A percentile compares a stretch with the other conserved stretches of the same genome.
Conservation (phyloP, 768 basidiomycete species). For the Chalciporus sphaerocephalus region DNA sequence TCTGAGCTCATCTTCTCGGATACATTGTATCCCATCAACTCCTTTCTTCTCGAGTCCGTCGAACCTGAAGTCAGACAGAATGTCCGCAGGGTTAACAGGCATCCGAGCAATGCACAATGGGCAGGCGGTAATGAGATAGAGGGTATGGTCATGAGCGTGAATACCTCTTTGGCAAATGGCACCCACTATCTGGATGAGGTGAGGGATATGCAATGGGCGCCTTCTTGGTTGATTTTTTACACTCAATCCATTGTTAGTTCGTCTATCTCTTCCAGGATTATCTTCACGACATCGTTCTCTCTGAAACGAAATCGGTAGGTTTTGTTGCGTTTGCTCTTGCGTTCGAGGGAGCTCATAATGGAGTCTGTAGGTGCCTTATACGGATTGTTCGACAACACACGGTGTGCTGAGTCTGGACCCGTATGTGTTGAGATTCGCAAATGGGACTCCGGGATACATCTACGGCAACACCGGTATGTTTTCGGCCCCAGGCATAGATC, state of each 20-base stretch:
- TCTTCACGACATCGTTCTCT: constrained; percentile 44
- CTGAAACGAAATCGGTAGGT: constrained; percentile 47
- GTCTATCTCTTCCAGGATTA: constrained; percentile 50
- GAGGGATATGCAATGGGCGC: constrained; percentile 5
- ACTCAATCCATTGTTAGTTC: constrained; percentile 32
- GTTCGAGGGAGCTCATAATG: neutral
- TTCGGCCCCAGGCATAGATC: neutral
- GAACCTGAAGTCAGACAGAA: constrained; percentile 55
- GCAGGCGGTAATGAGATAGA: constrained; percentile 62
- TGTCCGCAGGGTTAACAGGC: constrained; percentile 50
- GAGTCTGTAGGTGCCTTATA: constrained; percentile 45
- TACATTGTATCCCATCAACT: constrained; percentile 50
- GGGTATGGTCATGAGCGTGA: too few species aligned
- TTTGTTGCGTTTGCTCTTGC: too few species aligned
- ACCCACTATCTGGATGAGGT: constrained; percentile 51
- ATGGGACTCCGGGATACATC: constrained; percentile 48
- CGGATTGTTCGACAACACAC: constrained; percentile 55
- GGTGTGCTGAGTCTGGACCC: constrained; percentile 57
- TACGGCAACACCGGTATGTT: constrained; percentile 50
- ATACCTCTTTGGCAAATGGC: too few species aligned
- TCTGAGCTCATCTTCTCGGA: constrained; percentile 63
- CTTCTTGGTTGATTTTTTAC: too few species aligned
- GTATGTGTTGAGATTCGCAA: constrained; percentile 46
- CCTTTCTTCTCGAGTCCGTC: constrained; percentile 46
- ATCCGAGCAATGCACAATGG: constrained; percentile 58